Conservation (phyloP, 1,284 basidiomycete species). For the Somion occarium region DNA sequence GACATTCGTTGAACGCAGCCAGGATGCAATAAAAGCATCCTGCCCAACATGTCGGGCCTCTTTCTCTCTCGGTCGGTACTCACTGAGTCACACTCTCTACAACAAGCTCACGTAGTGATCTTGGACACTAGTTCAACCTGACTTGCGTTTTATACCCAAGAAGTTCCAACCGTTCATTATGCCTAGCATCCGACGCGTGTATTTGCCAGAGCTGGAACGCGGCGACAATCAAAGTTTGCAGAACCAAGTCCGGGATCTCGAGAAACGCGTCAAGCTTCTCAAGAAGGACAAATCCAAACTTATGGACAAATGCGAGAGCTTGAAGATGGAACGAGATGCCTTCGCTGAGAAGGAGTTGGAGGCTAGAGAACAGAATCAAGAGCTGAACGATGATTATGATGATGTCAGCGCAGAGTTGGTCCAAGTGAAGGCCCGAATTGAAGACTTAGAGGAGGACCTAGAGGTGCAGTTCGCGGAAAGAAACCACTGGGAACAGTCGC, state of each 20-base stretch:
- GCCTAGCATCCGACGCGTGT: slow-evolving; percentile 54
- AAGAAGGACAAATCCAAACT: slow-evolving; percentile 37
- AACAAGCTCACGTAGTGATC: slow-evolving; percentile 9
- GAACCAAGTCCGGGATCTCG: slow-evolving; percentile 27
- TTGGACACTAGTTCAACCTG: slow-evolving; percentile 25
- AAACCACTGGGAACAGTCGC: slow-evolving; percentile 9
- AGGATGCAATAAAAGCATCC: slow-evolving; percentile 35
- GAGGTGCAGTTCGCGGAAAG: slow-evolving; percentile 15
- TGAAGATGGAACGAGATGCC: slow-evolving; percentile 25
- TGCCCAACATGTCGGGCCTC: slow-evolving; percentile 57
- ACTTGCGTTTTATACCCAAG: slow-evolving; percentile 49
- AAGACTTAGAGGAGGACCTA: slow-evolving; percentile 26
- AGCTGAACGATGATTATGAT: slow-evolving; percentile 24
- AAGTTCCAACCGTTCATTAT: slow-evolving; percentile 56
- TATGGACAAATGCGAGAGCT: slow-evolving; percentile 34
- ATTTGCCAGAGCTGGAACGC: slow-evolving; percentile 28
- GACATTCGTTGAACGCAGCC: slow-evolving; percentile 38
- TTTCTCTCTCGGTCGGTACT: slow-evolving; percentile 48
- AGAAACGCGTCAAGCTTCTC: slow-evolving; percentile 31
- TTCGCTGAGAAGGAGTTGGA: slow-evolving; percentile 32
- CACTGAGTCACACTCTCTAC: slow-evolving; percentile 2
- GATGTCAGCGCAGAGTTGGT: slow-evolving; percentile 11
- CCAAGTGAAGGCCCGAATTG: slow-evolving; percentile 17
- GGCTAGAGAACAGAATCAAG: slow-evolving; percentile 24
- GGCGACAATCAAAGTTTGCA: slow-evolving; percentile 22